phyloP scores from a whole-genome alignment of 2,329 filamentous ascomycete genomes.

The Albifimbria verrucaria region DNA sequence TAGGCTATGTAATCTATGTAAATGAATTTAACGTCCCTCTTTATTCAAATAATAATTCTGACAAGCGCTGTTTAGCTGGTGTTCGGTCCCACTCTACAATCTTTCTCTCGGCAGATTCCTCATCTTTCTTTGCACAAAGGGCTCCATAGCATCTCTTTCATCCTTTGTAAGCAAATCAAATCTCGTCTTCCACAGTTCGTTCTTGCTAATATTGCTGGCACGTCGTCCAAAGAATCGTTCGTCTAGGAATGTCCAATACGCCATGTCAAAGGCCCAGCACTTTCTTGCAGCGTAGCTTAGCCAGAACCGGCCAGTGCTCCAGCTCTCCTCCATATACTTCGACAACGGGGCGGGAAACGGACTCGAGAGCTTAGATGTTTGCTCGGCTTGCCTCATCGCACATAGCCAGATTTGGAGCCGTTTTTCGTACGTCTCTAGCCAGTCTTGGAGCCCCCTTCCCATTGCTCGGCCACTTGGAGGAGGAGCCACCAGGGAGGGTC shows the following conservation, averaged over 20 bases:
- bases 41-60: conserved; percentile 13
- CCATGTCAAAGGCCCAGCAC: conserved; percentile 29
- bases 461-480: conserved; percentile 26
- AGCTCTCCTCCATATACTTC: conserved; percentile 27
- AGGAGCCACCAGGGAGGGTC: conserved; percentile 39
- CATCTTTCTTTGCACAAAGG: conserved; percentile 26
- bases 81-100: conserved; percentile 22
- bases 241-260: conserved; percentile 31
- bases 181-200: conserved; percentile 23
- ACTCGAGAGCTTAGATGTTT: too few relatives aligned
- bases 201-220: too few relatives aligned
- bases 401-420: conserved; percentile 30
- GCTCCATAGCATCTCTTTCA: conserved; percentile 23
- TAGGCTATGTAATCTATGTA: too few relatives aligned
- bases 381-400: conserved; percentile 28
- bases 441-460: conserved; percentile 24
- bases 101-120: conserved; percentile 17
- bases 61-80: conserved; percentile 12
- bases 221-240: conserved; percentile 7
- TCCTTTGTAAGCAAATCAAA: conserved; percentile 19
- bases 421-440: conserved; percentile 25
- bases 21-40: too few relatives aligned
- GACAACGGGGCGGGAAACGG: too few relatives aligned
- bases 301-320: conserved; percentile 30
- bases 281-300: conserved; percentile 30